phyloP scores from a whole-genome alignment of 1,284 basidiomycete species.

The Dichomitus squalens region DNA sequence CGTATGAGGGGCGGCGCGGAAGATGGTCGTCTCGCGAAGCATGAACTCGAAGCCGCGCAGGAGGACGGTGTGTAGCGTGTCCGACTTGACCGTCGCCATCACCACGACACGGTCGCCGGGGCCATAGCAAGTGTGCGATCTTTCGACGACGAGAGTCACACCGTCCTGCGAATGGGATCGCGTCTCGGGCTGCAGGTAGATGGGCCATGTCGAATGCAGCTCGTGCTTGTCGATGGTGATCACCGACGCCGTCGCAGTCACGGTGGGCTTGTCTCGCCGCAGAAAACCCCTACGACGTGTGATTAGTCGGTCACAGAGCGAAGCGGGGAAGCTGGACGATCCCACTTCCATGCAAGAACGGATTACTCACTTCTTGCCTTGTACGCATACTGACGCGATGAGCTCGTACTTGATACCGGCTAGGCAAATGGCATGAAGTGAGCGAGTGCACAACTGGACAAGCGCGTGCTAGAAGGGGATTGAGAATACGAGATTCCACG shows the following conservation, averaged over 20 bases:
- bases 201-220: slow-evolving; percentile 86
- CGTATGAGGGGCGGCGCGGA: slow-evolving; percentile 56
- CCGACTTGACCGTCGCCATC: slow-evolving; percentile 70
- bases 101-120: slow-evolving; percentile 81
- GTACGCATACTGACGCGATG: slow-evolving; percentile 79
- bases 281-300: slow-evolving; percentile 61
- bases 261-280: slow-evolving; percentile 65
- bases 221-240: slow-evolving; percentile 90
- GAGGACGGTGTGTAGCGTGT: slow-evolving; percentile 60
- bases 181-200: slow-evolving; percentile 78
- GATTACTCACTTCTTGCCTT: slow-evolving; percentile 71
- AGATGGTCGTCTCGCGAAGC: slow-evolving; percentile 74
- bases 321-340: too few species aligned
- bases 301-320: neutral
- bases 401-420: slow-evolving; percentile 86
- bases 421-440: slow-evolving; percentile 32
- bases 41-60: slow-evolving; percentile 82
- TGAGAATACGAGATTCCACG: too few species aligned
- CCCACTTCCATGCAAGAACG: neutral
- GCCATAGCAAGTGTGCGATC: slow-evolving; percentile 76
- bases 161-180: slow-evolving; percentile 68
- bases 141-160: slow-evolving; percentile 74
- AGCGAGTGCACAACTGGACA: neutral
- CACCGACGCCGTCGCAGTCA: slow-evolving; percentile 59
- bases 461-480: neutral